These are phyloP conservation scores for Zymoseptoria pseudotritici DNA, from an alignment of 2,329 filamentous ascomycete species.

Conservation along the genomic window DNA sequence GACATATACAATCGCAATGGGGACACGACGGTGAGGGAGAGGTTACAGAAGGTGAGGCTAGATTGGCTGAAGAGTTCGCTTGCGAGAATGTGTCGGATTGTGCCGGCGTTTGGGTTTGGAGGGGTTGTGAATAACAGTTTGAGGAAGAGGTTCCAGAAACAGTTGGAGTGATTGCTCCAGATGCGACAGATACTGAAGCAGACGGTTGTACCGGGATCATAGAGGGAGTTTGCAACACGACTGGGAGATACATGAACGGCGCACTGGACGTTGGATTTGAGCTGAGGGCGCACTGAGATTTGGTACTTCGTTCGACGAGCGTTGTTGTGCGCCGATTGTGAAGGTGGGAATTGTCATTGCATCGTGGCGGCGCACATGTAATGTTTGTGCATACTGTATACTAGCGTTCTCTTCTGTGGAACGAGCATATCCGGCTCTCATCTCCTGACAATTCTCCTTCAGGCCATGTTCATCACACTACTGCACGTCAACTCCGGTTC, in stretches of 20 bases:
- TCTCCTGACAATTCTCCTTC: too few relatives aligned
- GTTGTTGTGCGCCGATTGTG: neutral
- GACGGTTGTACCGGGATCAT: neutral
- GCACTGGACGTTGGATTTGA: neutral
- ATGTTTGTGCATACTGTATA: neutral
- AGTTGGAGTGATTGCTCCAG: slow-evolving; percentile 36
- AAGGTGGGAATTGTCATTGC: neutral
- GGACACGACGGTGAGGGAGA: slow-evolving; percentile 46
- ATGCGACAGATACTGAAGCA: neutral
- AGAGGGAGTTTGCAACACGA: neutral
- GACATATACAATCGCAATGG: slow-evolving; percentile 72
- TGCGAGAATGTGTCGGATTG: slow-evolving; percentile 74
- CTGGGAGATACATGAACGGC: neutral
- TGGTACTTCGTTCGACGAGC: neutral
- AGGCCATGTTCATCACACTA: too few relatives aligned
- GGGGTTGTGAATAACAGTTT: slow-evolving; percentile 77
- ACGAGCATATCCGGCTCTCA: neutral
- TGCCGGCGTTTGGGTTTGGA: slow-evolving; percentile 82
- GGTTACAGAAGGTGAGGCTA: slow-evolving; percentile 58
- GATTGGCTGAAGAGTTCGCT: slow-evolving; percentile 69
- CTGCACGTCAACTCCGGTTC: neutral
- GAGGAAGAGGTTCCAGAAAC: slow-evolving; percentile 59
- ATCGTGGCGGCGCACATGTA: neutral
- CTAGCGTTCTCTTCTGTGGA: neutral
- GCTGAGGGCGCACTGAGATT: neutral